Percentiles rank a stretch among this genome's conserved stretches.
These are phyloP conservation scores for Hypoxylon crocopeplum DNA, from an alignment of 495 filamentous ascomycete species.

Conservation along the genomic window DNA sequence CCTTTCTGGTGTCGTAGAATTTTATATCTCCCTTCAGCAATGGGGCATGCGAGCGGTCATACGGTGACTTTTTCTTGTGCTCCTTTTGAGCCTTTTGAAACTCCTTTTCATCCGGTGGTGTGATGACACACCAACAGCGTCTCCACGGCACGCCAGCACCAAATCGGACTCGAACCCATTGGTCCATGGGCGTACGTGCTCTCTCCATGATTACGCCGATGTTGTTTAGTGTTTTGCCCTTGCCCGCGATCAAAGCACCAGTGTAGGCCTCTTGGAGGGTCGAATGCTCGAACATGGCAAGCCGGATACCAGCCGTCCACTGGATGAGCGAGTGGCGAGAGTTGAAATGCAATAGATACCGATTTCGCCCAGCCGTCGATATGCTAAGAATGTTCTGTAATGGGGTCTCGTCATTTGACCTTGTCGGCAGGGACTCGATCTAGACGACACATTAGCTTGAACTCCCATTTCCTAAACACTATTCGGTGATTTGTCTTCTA, in stretches of 20 bases:
- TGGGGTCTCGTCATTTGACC: slow-evolving; percentile 72
- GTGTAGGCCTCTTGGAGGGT: slow-evolving; percentile 97
- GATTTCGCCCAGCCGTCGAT: slow-evolving; percentile 92
- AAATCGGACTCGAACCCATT: slow-evolving; percentile 96
- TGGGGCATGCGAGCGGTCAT: slow-evolving; percentile 69
- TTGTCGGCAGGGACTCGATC: slow-evolving; percentile 91
- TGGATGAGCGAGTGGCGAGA: slow-evolving; percentile 91
- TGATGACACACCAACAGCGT: slow-evolving; percentile 94
- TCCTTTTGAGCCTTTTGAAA: slow-evolving; percentile 81
- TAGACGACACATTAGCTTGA: slow-evolving; percentile 44
- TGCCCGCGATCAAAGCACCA: slow-evolving; percentile 92
- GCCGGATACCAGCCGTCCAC: slow-evolving; percentile 93
- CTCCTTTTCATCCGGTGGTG: slow-evolving; percentile 91
- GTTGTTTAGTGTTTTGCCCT: slow-evolving; percentile 85
- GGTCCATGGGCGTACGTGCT: slow-evolving; percentile 75
- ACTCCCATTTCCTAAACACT: not conserved
- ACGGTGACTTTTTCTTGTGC: slow-evolving; percentile 83
- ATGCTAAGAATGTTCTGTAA: slow-evolving; percentile 94
- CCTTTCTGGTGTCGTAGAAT: slow-evolving; percentile 81
- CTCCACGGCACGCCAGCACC: slow-evolving; percentile 96
- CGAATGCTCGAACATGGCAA: slow-evolving; percentile 93
- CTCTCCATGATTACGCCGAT: slow-evolving; percentile 87
- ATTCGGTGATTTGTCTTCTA: not conserved
- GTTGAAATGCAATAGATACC: slow-evolving; percentile 95
- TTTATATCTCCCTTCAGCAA: slow-evolving; percentile 85